phyloP scores from a whole-genome alignment of 176 grass and related monocot genomes.

The Carex myosuroides region DNA sequence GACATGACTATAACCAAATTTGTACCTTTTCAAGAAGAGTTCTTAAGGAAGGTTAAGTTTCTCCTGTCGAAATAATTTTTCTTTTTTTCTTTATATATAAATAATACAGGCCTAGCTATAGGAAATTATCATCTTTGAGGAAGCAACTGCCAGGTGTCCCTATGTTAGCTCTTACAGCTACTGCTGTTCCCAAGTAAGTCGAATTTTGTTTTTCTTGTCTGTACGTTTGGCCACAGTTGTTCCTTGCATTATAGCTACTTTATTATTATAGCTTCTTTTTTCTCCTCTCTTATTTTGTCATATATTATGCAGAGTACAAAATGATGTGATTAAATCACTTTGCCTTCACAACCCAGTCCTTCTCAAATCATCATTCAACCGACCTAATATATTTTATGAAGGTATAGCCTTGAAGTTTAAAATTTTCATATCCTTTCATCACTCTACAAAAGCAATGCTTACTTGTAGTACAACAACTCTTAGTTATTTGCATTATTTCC shows the following conservation, averaged over 20 bases:
- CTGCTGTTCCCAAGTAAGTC: slow-evolving; percentile 73
- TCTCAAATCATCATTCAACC: slow-evolving; percentile 90
- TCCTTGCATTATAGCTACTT: neutral
- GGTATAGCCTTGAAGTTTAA: slow-evolving; percentile 29
- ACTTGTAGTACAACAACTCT: neutral
- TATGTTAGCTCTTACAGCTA: slow-evolving; percentile 92
- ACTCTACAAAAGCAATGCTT: neutral
- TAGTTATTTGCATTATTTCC: slow-evolving; percentile 13
- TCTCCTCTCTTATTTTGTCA: neutral
- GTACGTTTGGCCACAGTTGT: neutral
- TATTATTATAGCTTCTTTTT: slow-evolving; percentile 20
- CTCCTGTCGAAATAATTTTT: neutral
- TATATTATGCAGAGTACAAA: slow-evolving; percentile 55
- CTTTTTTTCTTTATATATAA: slow-evolving; percentile 16
- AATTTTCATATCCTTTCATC: neutral
- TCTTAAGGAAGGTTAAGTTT: neutral
- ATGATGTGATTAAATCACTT: slow-evolving; percentile 79
- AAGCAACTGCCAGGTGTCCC: slow-evolving; percentile 72
- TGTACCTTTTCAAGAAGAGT: slow-evolving; percentile 2
- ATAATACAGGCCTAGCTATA: slow-evolving; percentile 80
- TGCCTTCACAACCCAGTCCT: slow-evolving; percentile 62
- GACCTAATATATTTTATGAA: slow-evolving; percentile 99
- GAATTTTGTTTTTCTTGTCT: neutral
- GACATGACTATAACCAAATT: neutral
- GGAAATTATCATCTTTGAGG: slow-evolving; percentile 88